Percentiles rank a stretch among this genome's conserved stretches.
phyloP scores from a whole-genome alignment of 257 asterid genomes.

The Knoxia roxburghii region DNA sequence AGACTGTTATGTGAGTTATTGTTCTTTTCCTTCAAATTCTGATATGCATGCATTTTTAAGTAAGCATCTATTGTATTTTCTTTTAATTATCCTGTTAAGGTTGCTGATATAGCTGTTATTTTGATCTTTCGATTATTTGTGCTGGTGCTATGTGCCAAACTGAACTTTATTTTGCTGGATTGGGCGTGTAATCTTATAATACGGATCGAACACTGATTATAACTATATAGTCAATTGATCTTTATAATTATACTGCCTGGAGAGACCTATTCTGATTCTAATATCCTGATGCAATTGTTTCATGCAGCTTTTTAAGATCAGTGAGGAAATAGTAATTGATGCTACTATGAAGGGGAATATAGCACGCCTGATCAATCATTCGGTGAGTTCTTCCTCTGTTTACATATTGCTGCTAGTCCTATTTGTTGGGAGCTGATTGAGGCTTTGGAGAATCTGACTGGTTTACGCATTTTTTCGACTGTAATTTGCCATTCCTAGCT shows the following conservation, averaged over 20 bases:
- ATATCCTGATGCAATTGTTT: not conserved
- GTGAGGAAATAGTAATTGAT: slow-evolving; percentile 89
- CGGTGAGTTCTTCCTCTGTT: slow-evolving; percentile 45
- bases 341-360: slow-evolving; percentile 89
- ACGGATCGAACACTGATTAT: not conserved
- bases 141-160: not conserved
- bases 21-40: slow-evolving; percentile 13
- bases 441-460: not conserved
- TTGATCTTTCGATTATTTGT: not conserved
- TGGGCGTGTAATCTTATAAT: not conserved
- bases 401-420: not conserved
- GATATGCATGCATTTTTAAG: not conserved
- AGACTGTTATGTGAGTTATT: slow-evolving; percentile 90
- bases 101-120: not conserved
- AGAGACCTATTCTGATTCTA: not conserved
- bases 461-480: not conserved
- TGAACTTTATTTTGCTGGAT: not conserved
- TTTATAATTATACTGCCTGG: not conserved
- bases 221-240: not conserved
- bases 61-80: not conserved
- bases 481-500: not conserved
- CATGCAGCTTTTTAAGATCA: slow-evolving; percentile 94
- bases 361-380: slow-evolving; percentile 96
- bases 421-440: not conserved
- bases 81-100: not conserved